phyloP scores from a whole-genome alignment of 441 rosid genomes.

The Lepidium campestre region DNA sequence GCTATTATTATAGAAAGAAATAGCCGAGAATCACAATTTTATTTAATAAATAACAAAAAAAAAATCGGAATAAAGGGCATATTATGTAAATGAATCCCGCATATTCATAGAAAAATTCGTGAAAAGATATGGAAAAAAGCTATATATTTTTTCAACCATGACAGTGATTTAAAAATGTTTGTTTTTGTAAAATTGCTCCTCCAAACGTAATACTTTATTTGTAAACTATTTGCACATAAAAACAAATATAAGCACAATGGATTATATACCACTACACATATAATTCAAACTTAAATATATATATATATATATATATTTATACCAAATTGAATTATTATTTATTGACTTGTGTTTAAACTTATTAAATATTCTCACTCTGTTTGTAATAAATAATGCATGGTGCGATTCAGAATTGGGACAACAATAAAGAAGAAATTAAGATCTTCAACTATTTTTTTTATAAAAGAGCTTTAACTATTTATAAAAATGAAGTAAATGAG shows the following conservation, averaged over 20 bases:
- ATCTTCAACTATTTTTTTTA: too few relatives aligned
- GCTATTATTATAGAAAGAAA: neutral
- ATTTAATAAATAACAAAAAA: neutral
- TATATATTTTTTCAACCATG: neutral
- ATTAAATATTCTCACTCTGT: too few relatives aligned
- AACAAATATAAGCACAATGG: neutral
- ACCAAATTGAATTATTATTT: too few relatives aligned
- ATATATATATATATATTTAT: too few relatives aligned
- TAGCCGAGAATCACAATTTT: neutral
- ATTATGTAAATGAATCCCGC: neutral
- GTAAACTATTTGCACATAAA: neutral
- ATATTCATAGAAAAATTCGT: too few relatives aligned
- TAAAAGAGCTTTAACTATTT: too few relatives aligned
- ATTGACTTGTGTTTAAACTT: too few relatives aligned
- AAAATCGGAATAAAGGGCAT: neutral
- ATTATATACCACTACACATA: too few relatives aligned
- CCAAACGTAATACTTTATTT: neutral
- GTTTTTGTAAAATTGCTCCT: neutral
- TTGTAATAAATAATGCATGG: neutral
- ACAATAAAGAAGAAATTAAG: too few relatives aligned
- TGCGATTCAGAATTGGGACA: constrained; percentile 4
- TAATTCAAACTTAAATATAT: too few relatives aligned
- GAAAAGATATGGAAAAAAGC: too few relatives aligned
- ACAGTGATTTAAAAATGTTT: neutral
- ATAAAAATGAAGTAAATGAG: neutral